Conservation (phyloP, 164 flowering plant genomes). For the Warburgia ugandensis region DNA sequence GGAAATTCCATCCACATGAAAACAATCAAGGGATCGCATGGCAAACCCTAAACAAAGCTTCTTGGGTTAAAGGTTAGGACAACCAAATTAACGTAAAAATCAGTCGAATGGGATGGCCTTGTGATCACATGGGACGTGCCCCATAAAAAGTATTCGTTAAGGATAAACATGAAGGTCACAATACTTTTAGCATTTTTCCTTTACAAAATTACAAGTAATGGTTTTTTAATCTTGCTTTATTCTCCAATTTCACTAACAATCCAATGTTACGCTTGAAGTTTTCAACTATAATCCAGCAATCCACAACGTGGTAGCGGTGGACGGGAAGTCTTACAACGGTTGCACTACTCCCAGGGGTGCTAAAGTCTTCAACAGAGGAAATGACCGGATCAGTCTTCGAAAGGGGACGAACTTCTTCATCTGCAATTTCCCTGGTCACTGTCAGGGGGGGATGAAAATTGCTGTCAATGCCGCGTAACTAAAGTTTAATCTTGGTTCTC, state of each 20-base stretch:
- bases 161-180: no score
- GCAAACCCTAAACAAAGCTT: no score
- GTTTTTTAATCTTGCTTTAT: neutral
- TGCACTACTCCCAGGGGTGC: constrained; percentile 44
- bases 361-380: constrained; percentile 33
- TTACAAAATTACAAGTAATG: neutral
- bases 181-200: neutral
- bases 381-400: constrained; percentile 39
- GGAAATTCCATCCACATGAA: no score
- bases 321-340: constrained; percentile 26
- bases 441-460: constrained; percentile 60
- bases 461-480: constrained; percentile 34
- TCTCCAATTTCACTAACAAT: neutral
- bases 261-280: constrained; percentile 17
- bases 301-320: constrained; percentile 56
- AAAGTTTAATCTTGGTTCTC: no score
- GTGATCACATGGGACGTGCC: no score
- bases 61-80: no score
- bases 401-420: constrained; percentile 64
- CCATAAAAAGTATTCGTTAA: no score
- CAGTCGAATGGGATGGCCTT: no score
- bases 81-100: no score
- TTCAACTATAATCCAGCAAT: constrained; percentile 39
- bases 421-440: constrained; percentile 55
- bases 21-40: no score